Conservation (phyloP, 768 basidiomycete genomes). For the Pleurotus citrinopileatus region DNA sequence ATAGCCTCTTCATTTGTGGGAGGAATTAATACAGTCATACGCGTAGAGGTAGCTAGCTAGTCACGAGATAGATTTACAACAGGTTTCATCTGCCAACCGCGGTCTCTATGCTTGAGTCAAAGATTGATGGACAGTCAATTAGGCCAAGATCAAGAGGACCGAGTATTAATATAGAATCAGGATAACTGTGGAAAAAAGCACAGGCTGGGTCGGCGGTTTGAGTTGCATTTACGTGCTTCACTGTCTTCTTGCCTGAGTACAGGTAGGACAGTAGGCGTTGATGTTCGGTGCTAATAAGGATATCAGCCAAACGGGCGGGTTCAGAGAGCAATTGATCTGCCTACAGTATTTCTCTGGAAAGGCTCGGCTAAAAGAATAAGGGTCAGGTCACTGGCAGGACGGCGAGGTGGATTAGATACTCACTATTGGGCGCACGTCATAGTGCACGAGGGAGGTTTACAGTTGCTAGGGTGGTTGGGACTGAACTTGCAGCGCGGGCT, state of each 20-base stretch:
- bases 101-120: constrained; percentile 1
- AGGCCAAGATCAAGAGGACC: not conserved
- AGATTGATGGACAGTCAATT: constrained; percentile 5
- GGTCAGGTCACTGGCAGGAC: constrained; percentile 8
- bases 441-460: constrained; percentile 32
- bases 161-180: not conserved
- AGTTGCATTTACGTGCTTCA: not conserved
- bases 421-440: constrained; percentile 49
- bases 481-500: constrained; percentile 51
- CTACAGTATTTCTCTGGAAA: constrained; percentile 47
- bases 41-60: not conserved
- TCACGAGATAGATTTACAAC: constrained; percentile 1
- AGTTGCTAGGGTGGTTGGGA: constrained; percentile 37
- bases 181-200: not conserved
- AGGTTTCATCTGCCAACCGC: constrained; percentile 6
- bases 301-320: not conserved
- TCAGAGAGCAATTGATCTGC: constrained; percentile 13
- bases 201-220: not conserved
- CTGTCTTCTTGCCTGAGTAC: constrained; percentile 20
- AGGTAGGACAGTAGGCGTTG: constrained; percentile 38
- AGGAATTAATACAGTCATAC: not conserved
- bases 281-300: constrained; percentile 36
- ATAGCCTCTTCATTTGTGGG: not conserved
- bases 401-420: constrained; percentile 13
- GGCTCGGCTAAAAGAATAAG: constrained; percentile 27